Base-by-base conservation (phyloP, 176 grass and related monocot species). In the Alloteropsis semialata region DNA sequence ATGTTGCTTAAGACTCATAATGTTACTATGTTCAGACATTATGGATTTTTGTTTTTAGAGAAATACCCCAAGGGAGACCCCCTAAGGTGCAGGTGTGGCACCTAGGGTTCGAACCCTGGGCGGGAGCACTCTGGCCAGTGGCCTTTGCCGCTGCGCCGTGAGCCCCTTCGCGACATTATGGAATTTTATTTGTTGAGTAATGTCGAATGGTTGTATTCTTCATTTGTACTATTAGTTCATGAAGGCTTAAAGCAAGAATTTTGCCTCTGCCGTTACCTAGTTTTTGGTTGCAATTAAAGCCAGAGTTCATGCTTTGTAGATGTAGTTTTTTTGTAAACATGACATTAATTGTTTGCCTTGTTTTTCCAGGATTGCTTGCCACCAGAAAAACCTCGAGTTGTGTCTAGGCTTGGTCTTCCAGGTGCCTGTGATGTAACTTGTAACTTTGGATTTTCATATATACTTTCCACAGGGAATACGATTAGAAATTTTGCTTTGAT, bases 391-490 rank as follows among this genome's bases (percentile, higher is more conserved):
- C 85, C 90, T 51, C 92, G 96, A 4, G 53, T 93, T 33, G 86
- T 98, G 25, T 95, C 96, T 88, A 94, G 96, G 79, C 92, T 98
- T 86, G 81, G 91, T 81, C 92, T 98, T 83, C 96, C 96, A 93
- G 96, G 96, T 98, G 76, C 44, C 36, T 80, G 69, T 86, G 51
- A 45, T 27, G 30, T 69, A 78, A 78, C 45, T 44, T 60, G 6
- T 71, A 62, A 0, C 55, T 51, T 79, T 50, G 32, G 17, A 38
- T 58, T 80, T 74, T 33, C 12, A 30, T 39, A 15, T 84, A 18
- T 67, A 58, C 5, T 27, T 67, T 65, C 48, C 53, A 56, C 18
- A 51, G 15, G 15, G 29, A 45, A 0, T n/a, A 77, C 53, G 33
- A n/a, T 39, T 10, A 5, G 29, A 55, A 75, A 22, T n/a, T 58